Evolutionary conservation across 164 flowering plant genomes (phyloP), one percentile per base, ranked within the genome.

Genomic region (Kingdonia uniflora): DNA sequence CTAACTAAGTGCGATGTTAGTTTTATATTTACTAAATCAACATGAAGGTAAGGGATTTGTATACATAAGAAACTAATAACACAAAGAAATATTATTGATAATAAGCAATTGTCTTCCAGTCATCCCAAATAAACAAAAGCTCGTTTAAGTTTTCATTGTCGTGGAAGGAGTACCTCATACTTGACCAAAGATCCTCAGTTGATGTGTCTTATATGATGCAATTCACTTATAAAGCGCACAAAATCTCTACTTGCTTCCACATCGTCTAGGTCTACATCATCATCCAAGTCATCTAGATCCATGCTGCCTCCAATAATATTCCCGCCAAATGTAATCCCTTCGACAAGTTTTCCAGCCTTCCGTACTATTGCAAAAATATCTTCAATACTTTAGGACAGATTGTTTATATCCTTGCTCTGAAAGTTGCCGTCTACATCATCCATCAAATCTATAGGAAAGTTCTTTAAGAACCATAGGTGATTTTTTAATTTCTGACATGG

Each of bases 381-480:
- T 60, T 86, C 98, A 7, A 75, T 49, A 33, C 81, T 80, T 57
- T 85, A 94, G 7, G 72, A 42, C 19, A 69, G 42, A 20, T 68
- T 58, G 17, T 72, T 55, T 38, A 51, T 49, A 22, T 73, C 79
- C 11, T 57, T 48, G 38, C 13, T 54, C 40, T 74, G 72, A 37
- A 59, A 24, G 42, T 52, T 62, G 6, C 57, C 73, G 52, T 57
- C 70, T 65, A n/a, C n/a, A n/a, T n/a, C n/a, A 66, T 76, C 88
- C 59, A 56, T 65, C 41, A 85, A 47, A 25, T 83, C 96, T 16
- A 59, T 33, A 0, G 96, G 88, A 71, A 88, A 68, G 68, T 80
- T 81, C 67, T 76, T 77, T 23, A 83, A 50, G 63, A 88, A 88
- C 96, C 96, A 85, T 19, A 79, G 78, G 50, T 88, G 95, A 14